Evolutionary conservation across 2,329 filamentous ascomycete species (phyloP), one percentile per base, ranked within the genome.

Genomic region (Cercospora zeina): DNA sequence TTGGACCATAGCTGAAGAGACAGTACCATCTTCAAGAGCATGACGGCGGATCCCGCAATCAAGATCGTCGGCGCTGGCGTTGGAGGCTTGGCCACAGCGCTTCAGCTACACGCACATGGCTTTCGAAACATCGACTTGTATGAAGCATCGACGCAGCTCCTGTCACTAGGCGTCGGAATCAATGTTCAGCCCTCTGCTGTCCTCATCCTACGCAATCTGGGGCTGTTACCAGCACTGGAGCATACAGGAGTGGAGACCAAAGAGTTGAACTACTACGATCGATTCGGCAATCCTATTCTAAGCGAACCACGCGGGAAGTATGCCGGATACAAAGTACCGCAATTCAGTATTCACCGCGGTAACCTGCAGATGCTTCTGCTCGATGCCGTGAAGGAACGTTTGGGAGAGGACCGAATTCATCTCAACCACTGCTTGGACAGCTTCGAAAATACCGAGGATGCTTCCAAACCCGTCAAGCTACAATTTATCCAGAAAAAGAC

Each of bases 71-170:
- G 80, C 16, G 78, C 79, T 3, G 80, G 80, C 27, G 76, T 82
- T 19, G 76, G 78, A 13, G 84, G 85, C 39, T 79, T 87, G 6
- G 77, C 79, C 0, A 77, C 87, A 0, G 83, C 83, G 0, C 76
- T 88, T 0, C 77, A 81, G 1, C 75, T 88, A 0, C 79, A 85
- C 61, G 74, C 80, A 31, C 76, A 82, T 60, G 74, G 75, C 42
- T 85, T 87, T 47, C 77, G 69, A n/a, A 72, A 79, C 67, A 76
- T 81, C 54, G 68, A 76, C 45, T 72, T 80, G 24, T 80, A 77
- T 66, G 79, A 81, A 63, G 75, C 78, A 2, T 74, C 76, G 7
- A 72, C 72, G 1, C 70, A 73, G n/a, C 71, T 80, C 8, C 78
- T 76, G 6, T 77, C 77, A 6, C 71, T 80, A 5, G 78, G 79